Evolutionary conservation across 2,329 filamentous ascomycete species (phyloP).

Genomic region (Alternaria incomplexa): DNA sequence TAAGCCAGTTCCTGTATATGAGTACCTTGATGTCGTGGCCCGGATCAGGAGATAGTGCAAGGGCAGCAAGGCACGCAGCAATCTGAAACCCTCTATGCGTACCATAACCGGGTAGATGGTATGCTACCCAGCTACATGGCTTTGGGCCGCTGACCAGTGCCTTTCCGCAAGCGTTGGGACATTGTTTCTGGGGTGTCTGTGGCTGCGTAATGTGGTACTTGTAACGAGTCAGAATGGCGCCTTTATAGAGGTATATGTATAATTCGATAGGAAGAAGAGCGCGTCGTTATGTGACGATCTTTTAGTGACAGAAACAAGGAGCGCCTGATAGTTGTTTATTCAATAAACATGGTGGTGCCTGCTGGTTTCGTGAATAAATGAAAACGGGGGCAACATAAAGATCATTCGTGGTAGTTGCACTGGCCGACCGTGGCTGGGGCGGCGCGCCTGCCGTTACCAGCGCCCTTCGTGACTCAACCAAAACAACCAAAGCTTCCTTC

Average conservation of each 20-base stretch:
- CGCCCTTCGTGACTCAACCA: not conserved
- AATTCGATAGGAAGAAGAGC: too few species aligned
- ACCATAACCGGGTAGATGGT: constrained; percentile 5
- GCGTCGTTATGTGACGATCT: too few species aligned
- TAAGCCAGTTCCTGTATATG: not conserved
- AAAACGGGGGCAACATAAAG: not conserved
- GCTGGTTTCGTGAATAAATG: not conserved
- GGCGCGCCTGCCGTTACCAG: not conserved
- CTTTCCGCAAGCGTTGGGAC: constrained; percentile 5
- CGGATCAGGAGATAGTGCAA: not conserved
- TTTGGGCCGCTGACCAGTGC: constrained; percentile 6
- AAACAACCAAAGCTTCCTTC: not conserved
- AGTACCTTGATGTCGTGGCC: constrained; percentile 1
- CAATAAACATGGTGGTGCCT: not conserved
- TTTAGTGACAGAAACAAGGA: too few species aligned
- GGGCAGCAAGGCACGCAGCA: not conserved
- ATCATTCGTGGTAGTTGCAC: not conserved
- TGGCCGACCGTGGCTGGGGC: not conserved
- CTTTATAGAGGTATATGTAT: not conserved
- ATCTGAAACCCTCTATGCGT: not conserved
- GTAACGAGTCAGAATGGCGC: not conserved
- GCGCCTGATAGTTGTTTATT: too few species aligned
- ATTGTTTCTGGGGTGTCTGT: constrained; percentile 2
- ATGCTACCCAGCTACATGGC: constrained; percentile 15
- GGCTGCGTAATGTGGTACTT: constrained; percentile 5